phyloP scores from a whole-genome alignment of 2,329 filamentous ascomycete genomes.

The Ophiocordyceps camponoti-saundersi region DNA sequence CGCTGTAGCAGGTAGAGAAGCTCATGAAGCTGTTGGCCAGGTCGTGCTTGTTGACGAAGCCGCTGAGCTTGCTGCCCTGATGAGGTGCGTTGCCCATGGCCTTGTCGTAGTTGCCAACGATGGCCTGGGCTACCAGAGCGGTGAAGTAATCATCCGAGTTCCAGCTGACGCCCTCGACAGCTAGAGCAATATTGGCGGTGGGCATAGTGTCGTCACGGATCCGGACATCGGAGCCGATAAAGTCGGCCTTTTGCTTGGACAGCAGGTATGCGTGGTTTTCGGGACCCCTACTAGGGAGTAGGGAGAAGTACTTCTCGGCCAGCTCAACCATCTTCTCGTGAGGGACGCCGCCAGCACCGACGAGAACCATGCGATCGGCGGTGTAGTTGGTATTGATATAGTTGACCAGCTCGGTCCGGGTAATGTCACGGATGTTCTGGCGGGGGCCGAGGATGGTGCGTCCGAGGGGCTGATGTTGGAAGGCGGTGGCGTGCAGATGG shows the following conservation, averaged over 20 bases:
- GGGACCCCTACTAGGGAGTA: slow-evolving; percentile 58
- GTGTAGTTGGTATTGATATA: slow-evolving; percentile 99
- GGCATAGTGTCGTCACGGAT: slow-evolving; percentile 92
- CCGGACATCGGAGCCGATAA: slow-evolving; percentile 89
- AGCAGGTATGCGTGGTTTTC: slow-evolving; percentile 58
- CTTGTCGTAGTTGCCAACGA: slow-evolving; percentile 99
- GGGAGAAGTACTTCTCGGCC: slow-evolving; percentile 87
- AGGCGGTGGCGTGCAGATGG: slow-evolving; percentile 95
- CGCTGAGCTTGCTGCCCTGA: slow-evolving; percentile 95
- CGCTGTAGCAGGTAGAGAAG: slow-evolving; percentile 98
- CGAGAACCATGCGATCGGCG: slow-evolving; percentile 97
- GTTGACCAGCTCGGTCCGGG: slow-evolving; percentile 72
- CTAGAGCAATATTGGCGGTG: slow-evolving; percentile 94
- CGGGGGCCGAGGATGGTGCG: slow-evolving; percentile 95
- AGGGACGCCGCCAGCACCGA: slow-evolving; percentile 83
- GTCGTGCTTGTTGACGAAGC: slow-evolving; percentile 83
- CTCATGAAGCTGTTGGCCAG: slow-evolving; percentile 99
- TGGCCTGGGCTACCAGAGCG: slow-evolving; percentile 90
- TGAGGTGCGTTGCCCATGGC: slow-evolving; percentile 95
- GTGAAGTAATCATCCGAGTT: slow-evolving; percentile 99
- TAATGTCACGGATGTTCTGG: slow-evolving; percentile 96
- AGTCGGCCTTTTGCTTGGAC: slow-evolving; percentile 81
- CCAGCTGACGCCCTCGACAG: slow-evolving; percentile 99
- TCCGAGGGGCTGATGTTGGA: slow-evolving; percentile 88
- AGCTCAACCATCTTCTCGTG: slow-evolving; percentile 90